A percentile compares a stretch with the other conserved stretches of the same genome.
These are phyloP conservation scores for Pulveroboletus sp. DNA, from an alignment of 768 basidiomycete species.

Conservation along the genomic window DNA sequence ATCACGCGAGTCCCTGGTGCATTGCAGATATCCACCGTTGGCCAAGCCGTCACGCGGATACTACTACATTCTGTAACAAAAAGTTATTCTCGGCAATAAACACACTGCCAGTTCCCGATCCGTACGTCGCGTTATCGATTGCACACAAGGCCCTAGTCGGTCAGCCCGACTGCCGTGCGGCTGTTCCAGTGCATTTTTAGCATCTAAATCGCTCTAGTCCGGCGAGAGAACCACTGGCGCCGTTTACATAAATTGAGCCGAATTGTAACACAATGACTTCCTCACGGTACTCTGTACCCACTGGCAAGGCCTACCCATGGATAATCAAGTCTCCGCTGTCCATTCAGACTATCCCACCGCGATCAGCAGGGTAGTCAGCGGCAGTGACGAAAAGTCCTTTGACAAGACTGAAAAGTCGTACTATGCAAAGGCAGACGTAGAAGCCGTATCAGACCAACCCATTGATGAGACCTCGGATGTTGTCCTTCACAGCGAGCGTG, in stretches of 20 bases:
- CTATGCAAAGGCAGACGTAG: constrained; percentile 34
- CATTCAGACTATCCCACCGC: background rate
- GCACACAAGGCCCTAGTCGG: background rate
- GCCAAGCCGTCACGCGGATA: too few relatives aligned
- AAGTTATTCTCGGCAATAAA: background rate
- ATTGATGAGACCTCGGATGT: constrained; percentile 8
- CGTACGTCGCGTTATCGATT: background rate
- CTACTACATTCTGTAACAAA: too few relatives aligned
- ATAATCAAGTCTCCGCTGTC: background rate
- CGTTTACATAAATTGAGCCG: constrained; percentile 4
- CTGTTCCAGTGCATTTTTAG: background rate
- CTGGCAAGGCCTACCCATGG: constrained; percentile 5
- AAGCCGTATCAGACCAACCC: constrained; percentile 12
- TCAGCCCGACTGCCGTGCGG: too few relatives aligned
- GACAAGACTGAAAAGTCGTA: constrained; percentile 12
- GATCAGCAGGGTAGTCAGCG: background rate
- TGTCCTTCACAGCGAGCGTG: constrained; percentile 41
- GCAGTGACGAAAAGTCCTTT: constrained; percentile 9
- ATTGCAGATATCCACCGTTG: too few relatives aligned
- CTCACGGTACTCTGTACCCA: background rate
- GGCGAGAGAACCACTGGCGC: background rate
- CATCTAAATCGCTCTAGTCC: background rate
- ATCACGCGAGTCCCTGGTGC: too few relatives aligned
- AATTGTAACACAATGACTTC: background rate
- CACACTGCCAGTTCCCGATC: background rate